Evolutionary conservation across 2,329 filamentous ascomycete genomes (phyloP).

Genomic region (Aspergillus melleus): DNA sequence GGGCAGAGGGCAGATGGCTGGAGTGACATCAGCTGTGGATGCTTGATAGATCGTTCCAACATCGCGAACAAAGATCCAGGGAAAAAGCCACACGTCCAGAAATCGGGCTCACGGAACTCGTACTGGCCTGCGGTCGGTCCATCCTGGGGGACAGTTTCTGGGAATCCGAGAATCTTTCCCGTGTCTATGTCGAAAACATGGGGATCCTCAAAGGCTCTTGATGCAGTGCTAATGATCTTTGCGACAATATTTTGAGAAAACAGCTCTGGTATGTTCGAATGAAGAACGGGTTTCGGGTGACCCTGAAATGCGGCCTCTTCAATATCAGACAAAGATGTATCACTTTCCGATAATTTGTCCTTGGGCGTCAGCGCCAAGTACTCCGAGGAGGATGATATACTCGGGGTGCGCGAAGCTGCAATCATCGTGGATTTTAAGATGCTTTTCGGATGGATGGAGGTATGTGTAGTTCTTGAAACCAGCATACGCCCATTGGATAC

Average conservation of each 20-base stretch:
- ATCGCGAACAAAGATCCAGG: constrained; percentile 18
- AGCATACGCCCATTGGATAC: too few relatives aligned
- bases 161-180: not conserved
- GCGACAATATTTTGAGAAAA: constrained; percentile 17
- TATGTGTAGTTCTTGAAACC: too few relatives aligned
- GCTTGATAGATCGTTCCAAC: constrained; percentile 16
- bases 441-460: not conserved
- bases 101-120: constrained; percentile 15
- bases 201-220: not conserved
- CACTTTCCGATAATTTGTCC: constrained; percentile 1
- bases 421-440: not conserved
- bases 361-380: not conserved
- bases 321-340: constrained; percentile 5
- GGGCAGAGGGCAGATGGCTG: not conserved
- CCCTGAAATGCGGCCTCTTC: not conserved
- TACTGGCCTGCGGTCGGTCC: constrained; percentile 14
- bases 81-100: constrained; percentile 28
- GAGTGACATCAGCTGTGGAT: not conserved
- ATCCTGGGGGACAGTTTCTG: constrained; percentile 13
- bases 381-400: constrained; percentile 1
- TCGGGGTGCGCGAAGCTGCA: not conserved
- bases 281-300: not conserved
- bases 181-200: not conserved
- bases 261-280: constrained; percentile 1
- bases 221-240: constrained; percentile 14